Percentiles rank a stretch among this genome's conserved stretches.
Conservation (phyloP, 192 early-diverging fungal genomes). For the Gaertneriomyces sp. region DNA sequence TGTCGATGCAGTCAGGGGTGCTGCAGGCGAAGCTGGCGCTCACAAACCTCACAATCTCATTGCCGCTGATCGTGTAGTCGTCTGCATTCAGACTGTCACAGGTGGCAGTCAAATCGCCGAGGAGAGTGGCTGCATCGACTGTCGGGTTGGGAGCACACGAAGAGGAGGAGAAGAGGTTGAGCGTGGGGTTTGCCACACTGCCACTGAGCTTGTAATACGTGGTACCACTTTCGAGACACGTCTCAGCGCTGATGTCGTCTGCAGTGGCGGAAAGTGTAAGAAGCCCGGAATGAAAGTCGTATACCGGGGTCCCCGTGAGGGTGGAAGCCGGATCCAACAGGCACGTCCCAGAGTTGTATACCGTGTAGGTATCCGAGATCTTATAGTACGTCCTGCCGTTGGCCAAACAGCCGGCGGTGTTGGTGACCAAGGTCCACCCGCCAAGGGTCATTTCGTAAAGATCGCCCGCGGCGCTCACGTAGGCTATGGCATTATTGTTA, state of each 20-base stretch:
- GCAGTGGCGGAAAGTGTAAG: conserved; percentile 1
- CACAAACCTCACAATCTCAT: background rate
- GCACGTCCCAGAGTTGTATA: background rate
- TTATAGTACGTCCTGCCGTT: conserved; percentile 5
- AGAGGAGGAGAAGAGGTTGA: background rate
- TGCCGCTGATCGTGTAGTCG: conserved; percentile 3
- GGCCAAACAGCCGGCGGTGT: conserved; percentile 10
- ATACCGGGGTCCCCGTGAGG: background rate
- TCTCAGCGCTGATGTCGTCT: conserved; percentile 6
- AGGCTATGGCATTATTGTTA: background rate
- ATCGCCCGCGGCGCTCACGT: background rate
- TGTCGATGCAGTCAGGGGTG: conserved; percentile 7
- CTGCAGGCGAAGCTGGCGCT: background rate
- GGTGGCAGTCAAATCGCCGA: background rate
- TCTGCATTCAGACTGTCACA: conserved; percentile 7
- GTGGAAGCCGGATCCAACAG: background rate
- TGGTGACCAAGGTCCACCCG: conserved; percentile 1
- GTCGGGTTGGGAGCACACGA: conserved; percentile 7
- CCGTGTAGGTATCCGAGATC: background rate
- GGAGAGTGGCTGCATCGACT: conserved; percentile 4
- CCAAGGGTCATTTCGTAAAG: conserved; percentile 5
- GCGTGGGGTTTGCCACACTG: conserved; percentile 2
- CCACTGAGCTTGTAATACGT: background rate
- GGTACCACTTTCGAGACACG: background rate
- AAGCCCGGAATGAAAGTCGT: background rate